Evolutionary conservation across 2,329 filamentous ascomycete genomes (phyloP), one percentile per base, ranked within the genome.

Genomic region (Beauveria scarabaeidicola): DNA sequence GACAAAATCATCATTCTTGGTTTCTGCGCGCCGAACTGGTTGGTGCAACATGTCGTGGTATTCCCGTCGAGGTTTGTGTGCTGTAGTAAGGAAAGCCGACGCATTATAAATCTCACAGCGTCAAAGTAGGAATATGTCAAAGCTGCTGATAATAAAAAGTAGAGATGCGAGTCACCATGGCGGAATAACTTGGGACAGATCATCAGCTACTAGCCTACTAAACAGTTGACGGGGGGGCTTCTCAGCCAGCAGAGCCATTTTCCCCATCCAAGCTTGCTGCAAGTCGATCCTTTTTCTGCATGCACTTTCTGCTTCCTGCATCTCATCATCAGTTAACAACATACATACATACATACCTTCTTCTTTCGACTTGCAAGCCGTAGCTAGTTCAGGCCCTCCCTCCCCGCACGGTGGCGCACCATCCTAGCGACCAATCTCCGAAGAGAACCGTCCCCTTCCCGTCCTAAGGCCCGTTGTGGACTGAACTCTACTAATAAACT

Each of bases 391-490:
- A n/a, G 13, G 11, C 11, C 32, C 13, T 36, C 32, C n/a, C 44
- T 57, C 55, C 46, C 55, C 55, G 36, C 55, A 58, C 46, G 23
- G 55, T 58, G 46, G 46, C 55, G 55, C 55, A 21, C 17, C 7
- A 58, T n/a, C 23, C 46, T 23, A 32, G 23, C 43, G 36, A 43
- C 55, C 55, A 58, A 58, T 58, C 55, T 58, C 47, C 19, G 55
- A 17, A 36, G 46, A 58, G 55, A 51, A 51, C 36, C 17, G 38
- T n/a, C 19, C 55, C 10, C 41, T 57, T 41, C 11, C 55, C 47
- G 55, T 50, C 23, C 44, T 40, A 48, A 36, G 54, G 54, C 29
- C 54, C 46, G 46, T 23, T 43, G 36, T 43, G 47, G 55, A 46
- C 55, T 58, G 46, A 58, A 51, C 53, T 38, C 21, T 27, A 21